phyloP scores from a whole-genome alignment of 495 filamentous ascomycete species.

The Neurospora sp. region DNA sequence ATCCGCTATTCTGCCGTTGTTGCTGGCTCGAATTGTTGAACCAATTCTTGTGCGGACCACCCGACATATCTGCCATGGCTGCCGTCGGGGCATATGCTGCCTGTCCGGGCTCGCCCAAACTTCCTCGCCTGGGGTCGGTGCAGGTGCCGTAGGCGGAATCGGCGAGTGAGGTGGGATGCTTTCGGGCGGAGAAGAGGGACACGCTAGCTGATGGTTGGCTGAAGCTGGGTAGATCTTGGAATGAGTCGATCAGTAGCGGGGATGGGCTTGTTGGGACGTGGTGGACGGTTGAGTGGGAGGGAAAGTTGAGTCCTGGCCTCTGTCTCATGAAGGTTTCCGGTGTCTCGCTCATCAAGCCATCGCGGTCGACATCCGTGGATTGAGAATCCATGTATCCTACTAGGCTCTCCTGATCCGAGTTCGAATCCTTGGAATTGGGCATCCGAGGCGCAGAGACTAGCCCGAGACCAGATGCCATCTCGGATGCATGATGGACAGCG shows the following conservation, averaged over 20 bases:
- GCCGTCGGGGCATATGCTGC: background rate
- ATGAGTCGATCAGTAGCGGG: constrained; percentile 1
- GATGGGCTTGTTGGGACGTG: constrained; percentile 21
- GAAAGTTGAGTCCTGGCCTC: constrained; percentile 14
- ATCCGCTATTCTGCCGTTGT: background rate
- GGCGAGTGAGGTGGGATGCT: constrained; percentile 11
- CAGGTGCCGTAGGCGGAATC: constrained; percentile 17
- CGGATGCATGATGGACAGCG: background rate
- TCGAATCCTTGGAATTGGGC: background rate
- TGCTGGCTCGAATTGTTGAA: background rate
- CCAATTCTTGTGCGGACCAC: background rate
- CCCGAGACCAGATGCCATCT: background rate
- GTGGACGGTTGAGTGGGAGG: constrained; percentile 17
- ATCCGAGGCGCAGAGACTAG: background rate
- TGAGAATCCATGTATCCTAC: constrained; percentile 21
- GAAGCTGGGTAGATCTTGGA: background rate
- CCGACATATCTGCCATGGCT: background rate
- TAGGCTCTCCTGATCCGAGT: constrained; percentile 15
- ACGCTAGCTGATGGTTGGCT: background rate
- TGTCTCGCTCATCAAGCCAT: constrained; percentile 20
- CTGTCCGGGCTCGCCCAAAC: constrained; percentile 8
- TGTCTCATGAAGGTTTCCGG: constrained; percentile 16
- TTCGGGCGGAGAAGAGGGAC: background rate
- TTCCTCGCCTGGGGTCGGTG: constrained; percentile 14
- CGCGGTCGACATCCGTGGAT: constrained; percentile 17